Percentiles rank a stretch among this genome's conserved stretches.
Conservation (phyloP, 257 asterid genomes). For the Echites panduratus region DNA sequence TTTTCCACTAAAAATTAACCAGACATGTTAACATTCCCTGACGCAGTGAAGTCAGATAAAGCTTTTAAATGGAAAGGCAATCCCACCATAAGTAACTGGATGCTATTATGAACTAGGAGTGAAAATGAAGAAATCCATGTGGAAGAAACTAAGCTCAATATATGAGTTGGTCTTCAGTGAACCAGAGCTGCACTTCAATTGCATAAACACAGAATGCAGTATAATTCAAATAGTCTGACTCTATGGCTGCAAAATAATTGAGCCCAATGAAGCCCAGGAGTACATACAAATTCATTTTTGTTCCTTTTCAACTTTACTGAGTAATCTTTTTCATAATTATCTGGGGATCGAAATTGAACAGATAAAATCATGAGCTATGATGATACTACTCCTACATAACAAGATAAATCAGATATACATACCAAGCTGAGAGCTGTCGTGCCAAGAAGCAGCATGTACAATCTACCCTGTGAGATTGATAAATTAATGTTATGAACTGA, state of each 20-base stretch:
- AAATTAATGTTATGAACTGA: constrained; percentile 18
- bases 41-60: not conserved
- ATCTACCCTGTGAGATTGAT: constrained; percentile 49
- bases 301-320: not conserved
- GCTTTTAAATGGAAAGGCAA: not conserved
- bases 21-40: not conserved
- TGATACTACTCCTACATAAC: constrained; percentile 8
- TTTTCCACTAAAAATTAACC: not conserved
- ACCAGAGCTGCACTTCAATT: not conserved
- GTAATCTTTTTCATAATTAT: not conserved
- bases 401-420: constrained; percentile 21
- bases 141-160: not conserved
- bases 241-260: not conserved
- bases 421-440: constrained; percentile 89
- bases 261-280: not conserved
- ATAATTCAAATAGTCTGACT: not conserved
- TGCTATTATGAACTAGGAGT: not conserved
- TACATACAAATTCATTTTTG: not conserved
- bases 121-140: not conserved
- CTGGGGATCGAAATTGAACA: constrained; percentile 13
- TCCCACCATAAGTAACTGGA: not conserved
- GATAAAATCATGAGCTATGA: constrained; percentile 4
- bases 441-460: constrained; percentile 77
- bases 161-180: not conserved
- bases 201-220: not conserved